Evolutionary conservation across 495 filamentous ascomycete genomes (phyloP).

Genomic region (Talaromyces liani): DNA sequence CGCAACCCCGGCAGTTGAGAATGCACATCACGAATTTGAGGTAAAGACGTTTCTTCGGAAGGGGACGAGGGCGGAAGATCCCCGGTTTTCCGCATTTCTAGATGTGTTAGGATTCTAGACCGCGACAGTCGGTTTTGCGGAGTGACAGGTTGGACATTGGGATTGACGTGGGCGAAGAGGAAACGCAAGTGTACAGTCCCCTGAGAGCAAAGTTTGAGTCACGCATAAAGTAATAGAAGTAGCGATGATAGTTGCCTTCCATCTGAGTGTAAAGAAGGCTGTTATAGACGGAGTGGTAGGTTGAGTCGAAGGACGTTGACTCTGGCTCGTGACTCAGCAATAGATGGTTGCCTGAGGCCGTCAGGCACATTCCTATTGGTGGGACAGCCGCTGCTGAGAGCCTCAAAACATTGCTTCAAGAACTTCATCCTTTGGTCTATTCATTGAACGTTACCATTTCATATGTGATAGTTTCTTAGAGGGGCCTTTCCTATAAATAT

Average conservation of each 20-base stretch:
- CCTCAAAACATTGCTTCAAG: background rate
- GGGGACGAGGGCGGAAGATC: slow-evolving; percentile 9
- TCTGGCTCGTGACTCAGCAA: background rate
- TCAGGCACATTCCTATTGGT: background rate
- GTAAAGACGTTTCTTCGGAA: slow-evolving; percentile 30
- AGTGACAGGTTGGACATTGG: slow-evolving; percentile 5
- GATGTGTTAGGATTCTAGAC: background rate
- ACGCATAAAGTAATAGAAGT: background rate
- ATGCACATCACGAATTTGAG: slow-evolving; percentile 34
- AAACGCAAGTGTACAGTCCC: background rate
- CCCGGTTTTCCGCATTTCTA: slow-evolving; percentile 1
- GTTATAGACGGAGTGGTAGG: background rate
- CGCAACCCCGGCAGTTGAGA: slow-evolving; percentile 32
- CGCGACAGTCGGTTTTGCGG: background rate
- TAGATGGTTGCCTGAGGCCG: background rate
- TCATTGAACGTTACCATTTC: too few species aligned
- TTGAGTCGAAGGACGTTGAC: background rate
- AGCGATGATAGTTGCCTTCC: background rate
- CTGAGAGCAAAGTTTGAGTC: background rate
- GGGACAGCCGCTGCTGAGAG: background rate
- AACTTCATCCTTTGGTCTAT: background rate
- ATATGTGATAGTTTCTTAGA: too few species aligned
- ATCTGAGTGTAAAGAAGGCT: background rate
- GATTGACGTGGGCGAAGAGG: background rate
- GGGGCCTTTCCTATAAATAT: too few species aligned